Base-by-base conservation (phyloP, 169 alveolate genomes). In the Hepatocystis sp. region DNA sequence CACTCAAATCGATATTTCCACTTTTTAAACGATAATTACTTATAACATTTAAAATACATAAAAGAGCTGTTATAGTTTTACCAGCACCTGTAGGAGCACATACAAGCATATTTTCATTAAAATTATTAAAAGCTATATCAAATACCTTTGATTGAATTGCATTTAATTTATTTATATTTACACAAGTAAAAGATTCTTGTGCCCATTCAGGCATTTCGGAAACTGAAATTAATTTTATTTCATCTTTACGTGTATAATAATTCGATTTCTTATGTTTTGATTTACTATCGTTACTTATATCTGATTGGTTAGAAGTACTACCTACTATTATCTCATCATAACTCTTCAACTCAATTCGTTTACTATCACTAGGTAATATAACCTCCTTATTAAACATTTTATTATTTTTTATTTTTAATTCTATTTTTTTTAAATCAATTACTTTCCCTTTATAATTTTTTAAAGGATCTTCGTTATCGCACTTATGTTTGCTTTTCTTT, bases 81-180 rank as follows among this genome's bases (percentile, higher is more conserved):
- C 99, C 99, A 4, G 99, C 99, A 5, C 99, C 99, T 1, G 99
- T 99, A 5, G 99, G 99, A 17, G 99, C 99, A 84, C 99, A 98
- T 4, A 99, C 95, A 40, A 99, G 91, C 95, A 99, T 60, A 91
- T 99, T 99, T 81, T 98, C 99, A 68, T 96, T 96, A 49, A 94
- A 95, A 23, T 91, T 91, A 55, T 94, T 90, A 76, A 97, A 96
- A 1, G 99, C 99, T 10, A 94, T 91, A 4, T 96, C 94, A 76
- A 86, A 97, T 8, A 99, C 99, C 52, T 91, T 90, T 19, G 99
- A 94, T 90, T 99, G 99, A 78, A 99, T 97, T 17, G 97, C 96
- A 85, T 99, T 99, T 53, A 96, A 91, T 42, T 91, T 63, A 5
- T 89, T 92, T 88, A 95, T 58, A 32, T 84, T 84, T 67, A 94